Evolutionary conservation across 495 filamentous ascomycete species (phyloP).

Genomic region (Aspergillus bridgeri): DNA sequence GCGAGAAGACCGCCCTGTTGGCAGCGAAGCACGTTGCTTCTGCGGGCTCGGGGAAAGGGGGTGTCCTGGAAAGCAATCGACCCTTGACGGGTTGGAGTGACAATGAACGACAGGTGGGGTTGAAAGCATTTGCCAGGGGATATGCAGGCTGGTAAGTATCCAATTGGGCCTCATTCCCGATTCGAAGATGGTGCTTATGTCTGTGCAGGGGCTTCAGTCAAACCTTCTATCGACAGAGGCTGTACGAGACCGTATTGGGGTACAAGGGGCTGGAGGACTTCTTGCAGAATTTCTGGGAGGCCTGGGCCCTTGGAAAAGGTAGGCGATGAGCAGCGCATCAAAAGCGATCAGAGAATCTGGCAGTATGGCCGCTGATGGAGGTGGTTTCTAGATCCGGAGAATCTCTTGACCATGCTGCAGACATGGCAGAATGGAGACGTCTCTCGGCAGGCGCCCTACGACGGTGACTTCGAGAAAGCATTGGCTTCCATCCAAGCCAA

Average conservation of each 20-base stretch:
- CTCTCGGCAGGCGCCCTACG: conserved; percentile 59
- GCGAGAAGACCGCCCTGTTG: conserved; percentile 64
- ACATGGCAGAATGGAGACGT: conserved; percentile 74
- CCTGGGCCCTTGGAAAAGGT: conserved; percentile 65
- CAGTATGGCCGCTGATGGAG: conserved; percentile 10
- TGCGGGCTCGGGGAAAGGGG: conserved; percentile 42
- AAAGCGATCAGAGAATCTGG: background rate
- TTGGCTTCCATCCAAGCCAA: conserved; percentile 67
- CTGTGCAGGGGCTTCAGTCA: conserved; percentile 60
- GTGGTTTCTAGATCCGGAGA: conserved; percentile 54
- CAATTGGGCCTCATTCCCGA: background rate
- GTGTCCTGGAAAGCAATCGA: conserved; percentile 27
- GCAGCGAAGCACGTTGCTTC: conserved; percentile 56
- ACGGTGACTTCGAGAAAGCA: conserved; percentile 60
- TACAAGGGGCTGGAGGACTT: conserved; percentile 66
- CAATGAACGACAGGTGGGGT: conserved; percentile 54
- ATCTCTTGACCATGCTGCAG: conserved; percentile 62
- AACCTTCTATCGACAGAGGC: conserved; percentile 64
- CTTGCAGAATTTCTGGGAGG: conserved; percentile 69
- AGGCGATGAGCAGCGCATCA: background rate
- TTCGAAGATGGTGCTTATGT: background rate
- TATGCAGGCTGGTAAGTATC: conserved; percentile 65
- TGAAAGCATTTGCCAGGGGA: conserved; percentile 66
- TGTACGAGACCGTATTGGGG: conserved; percentile 58
- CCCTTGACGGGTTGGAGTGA: conserved; percentile 51